Evolutionary conservation across 83 land plant species (phyloP).

Genomic region (Diphasiastrum complanatum): DNA sequence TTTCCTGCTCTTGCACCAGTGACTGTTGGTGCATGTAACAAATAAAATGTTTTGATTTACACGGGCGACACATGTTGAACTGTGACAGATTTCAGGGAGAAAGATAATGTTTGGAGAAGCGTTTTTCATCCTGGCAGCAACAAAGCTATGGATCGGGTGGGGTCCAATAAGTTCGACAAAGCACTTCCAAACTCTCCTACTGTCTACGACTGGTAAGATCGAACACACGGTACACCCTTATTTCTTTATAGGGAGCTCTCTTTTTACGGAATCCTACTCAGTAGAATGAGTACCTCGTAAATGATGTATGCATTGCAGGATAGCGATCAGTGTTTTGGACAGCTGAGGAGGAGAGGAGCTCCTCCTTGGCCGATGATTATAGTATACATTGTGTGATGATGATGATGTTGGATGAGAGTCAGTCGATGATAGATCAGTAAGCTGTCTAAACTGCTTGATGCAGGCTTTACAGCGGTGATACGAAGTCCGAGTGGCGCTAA

Average conservation of each 20-base stretch:
- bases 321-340: conserved; percentile 16
- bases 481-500: conserved; percentile 17
- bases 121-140: conserved; percentile 18
- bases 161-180: conserved; percentile 17
- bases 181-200: conserved; percentile 20
- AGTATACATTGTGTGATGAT: not conserved
- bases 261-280: not conserved
- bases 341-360: not conserved
- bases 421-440: not conserved
- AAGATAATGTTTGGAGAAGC: conserved; percentile 10
- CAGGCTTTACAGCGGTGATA: conserved; percentile 15
- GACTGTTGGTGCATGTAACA: too few species aligned
- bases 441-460: not conserved
- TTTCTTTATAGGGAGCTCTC: not conserved
- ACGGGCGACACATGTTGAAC: too few species aligned
- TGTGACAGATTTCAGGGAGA: conserved; percentile 1
- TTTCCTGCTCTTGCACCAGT: too few species aligned
- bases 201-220: conserved; percentile 22
- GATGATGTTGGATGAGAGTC: not conserved
- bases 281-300: not conserved
- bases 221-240: not conserved
- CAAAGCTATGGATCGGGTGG: conserved; percentile 12
- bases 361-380: not conserved
- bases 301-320: not conserved
- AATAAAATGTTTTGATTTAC: too few species aligned